Base-by-base conservation (phyloP, 306 rosid species). In the Citrullus mucosospermus region DNA sequence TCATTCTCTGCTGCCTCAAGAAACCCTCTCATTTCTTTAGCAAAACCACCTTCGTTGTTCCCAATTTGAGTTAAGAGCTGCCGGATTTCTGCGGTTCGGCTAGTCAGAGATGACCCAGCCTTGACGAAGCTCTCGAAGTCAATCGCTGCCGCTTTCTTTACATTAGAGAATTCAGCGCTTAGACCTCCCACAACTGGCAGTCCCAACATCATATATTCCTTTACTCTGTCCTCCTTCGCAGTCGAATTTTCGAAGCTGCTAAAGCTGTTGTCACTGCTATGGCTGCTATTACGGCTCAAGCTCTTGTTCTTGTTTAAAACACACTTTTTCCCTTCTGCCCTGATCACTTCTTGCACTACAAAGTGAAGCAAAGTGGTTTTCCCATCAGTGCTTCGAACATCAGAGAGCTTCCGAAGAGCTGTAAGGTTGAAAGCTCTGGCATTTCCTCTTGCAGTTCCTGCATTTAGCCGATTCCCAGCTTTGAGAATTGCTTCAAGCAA, bases 391-490 rank as follows among this genome's bases (percentile, higher is more conserved):
- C 98, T 91, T 83, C 86, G 87, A 32, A 96, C 99, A 79, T 96
- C 98, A 2, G 97, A 90, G 48, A 96, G 99, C 77, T 92, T 96
- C 59, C 94, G 86, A 1, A 96, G 85, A 82, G 99, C 85, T 69
- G 76, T 83, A 82, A 96, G 91, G 82, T 91, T 87, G 85, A 96
- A 96, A 66, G 99, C 99, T 81, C 90, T 91, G 36, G 99, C 99
- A 83, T 96, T 91, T 20, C 99, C 99, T 81, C 99, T 81, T 0
- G 92, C 80, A 69, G 99, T 96, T 46, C 98, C 99, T 0, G 98
- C 98, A 81, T 96, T 96, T 96, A 96, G 88, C 5, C 97, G 89
- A 74, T 96, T 96, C 39, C 98, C 99, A 6, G 99, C 93, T 80
- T 96, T 96, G 57, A 96, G 98, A 18, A 93, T 87, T 30, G 98